Percentiles rank a stretch among this genome's conserved stretches.
Evolutionary conservation across 306 rosid species (phyloP).

Genomic region (Arachis hypogaea): DNA sequence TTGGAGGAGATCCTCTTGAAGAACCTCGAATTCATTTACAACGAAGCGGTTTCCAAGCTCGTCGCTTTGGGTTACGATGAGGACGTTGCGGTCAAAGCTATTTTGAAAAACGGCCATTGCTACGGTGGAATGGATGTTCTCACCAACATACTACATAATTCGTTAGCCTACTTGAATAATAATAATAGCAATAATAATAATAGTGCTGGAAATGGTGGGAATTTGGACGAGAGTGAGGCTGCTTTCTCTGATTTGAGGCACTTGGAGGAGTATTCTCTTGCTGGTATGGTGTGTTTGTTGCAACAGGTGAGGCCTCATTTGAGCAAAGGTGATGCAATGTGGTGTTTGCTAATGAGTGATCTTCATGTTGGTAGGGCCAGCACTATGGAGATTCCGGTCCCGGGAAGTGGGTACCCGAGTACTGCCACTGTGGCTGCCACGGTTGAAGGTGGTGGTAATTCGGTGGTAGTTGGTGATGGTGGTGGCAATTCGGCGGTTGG

Average conservation of each 20-base stretch:
- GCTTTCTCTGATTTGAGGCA: slow-evolving; percentile 80
- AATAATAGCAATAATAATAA: slow-evolving; percentile 49
- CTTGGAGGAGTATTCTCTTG: slow-evolving; percentile 79
- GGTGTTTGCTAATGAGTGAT: slow-evolving; percentile 96
- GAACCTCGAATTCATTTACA: slow-evolving; percentile 65
- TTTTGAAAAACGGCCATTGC: slow-evolving; percentile 81
- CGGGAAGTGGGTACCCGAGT: slow-evolving; percentile 40
- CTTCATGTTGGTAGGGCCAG: slow-evolving; percentile 92
- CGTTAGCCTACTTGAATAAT: slow-evolving; percentile 70
- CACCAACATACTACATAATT: slow-evolving; percentile 74
- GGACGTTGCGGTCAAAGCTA: slow-evolving; percentile 68
- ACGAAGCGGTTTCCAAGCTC: slow-evolving; percentile 81
- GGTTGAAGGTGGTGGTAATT: slow-evolving; percentile 43
- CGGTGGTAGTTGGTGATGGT: slow-evolving; percentile 12
- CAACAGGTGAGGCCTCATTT: slow-evolving; percentile 80
- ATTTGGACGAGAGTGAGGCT: slow-evolving; percentile 62
- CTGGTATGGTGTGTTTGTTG: slow-evolving; percentile 85
- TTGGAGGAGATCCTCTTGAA: slow-evolving; percentile 81
- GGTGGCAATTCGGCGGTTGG: slow-evolving; percentile 44
- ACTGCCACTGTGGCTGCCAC: not conserved
- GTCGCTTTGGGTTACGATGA: slow-evolving; percentile 78
- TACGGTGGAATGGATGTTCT: slow-evolving; percentile 85
- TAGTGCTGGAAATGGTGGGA: slow-evolving; percentile 43
- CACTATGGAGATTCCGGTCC: slow-evolving; percentile 70
- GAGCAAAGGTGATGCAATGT: slow-evolving; percentile 95